Evolutionary conservation across 2,329 filamentous ascomycete species (phyloP), one percentile per base, ranked within the genome.

Genomic region (Stachybotrys elegans): DNA sequence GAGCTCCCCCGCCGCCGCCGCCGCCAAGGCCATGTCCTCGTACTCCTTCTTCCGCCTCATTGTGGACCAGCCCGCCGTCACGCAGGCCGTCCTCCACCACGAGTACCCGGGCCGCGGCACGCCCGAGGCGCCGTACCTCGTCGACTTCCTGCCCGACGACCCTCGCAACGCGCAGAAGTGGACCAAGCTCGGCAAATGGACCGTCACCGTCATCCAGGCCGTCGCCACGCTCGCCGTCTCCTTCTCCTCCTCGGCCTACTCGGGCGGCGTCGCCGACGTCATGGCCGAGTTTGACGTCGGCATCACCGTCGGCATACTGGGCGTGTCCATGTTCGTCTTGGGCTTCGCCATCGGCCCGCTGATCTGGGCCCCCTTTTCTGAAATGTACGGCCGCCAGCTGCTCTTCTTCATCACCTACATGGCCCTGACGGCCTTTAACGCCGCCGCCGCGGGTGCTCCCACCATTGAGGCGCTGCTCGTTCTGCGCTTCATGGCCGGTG

Each of bases 211-310:
- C 42, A 59, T 84, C 32, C 78, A 84, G 45, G 83, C 84, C 12
- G 54, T 84, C 22, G 79, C 84, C 13, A 85, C 83, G 2, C 71
- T 90, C 35, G 83, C 75, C 22, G 83, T 88, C 22, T 71, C 86
- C 3, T 84, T 90, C 53, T 78, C 80, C 43, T 86, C 82, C 16
- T 84, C 81, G 2, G 84, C 84, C 23, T 86, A 80, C 60, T 78
- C 77, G 4, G 79, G 79, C 12, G 79, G 78, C 38, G 59, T 81
- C 13, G 45, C 51, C 8, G 66, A 79, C 40, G 70, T 88, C 43
- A 68, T 81, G 13, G 35, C 48, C 2, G 68, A 80, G 25, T 86
- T 87, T 50, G 45, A 64, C 12, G 69, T 79, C 22, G 67, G 64
- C 1, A 53, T 53, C 2, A 76, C 78, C 51, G 62, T 83, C 7